Conservation (phyloP, 2,329 filamentous ascomycete genomes). For the Xylariaceae sp. region DNA sequence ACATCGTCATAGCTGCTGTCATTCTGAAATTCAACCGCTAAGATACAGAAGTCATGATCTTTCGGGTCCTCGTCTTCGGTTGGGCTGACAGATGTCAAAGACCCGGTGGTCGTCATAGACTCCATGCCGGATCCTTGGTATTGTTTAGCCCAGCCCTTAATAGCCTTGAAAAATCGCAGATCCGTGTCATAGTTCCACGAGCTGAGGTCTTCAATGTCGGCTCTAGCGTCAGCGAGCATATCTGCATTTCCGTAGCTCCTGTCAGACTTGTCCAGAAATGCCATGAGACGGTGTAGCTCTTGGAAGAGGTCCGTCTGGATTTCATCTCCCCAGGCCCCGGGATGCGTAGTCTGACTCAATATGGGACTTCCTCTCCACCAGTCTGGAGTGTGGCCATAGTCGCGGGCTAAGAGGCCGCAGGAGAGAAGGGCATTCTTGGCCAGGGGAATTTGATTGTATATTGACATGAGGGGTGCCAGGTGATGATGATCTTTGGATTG, state of each 20-base stretch:
- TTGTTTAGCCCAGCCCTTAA: conserved; percentile 11
- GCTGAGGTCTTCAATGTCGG: conserved; percentile 28
- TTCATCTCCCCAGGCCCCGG: conserved; percentile 34
- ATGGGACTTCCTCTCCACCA: conserved; percentile 62
- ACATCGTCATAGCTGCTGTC: conserved; percentile 36
- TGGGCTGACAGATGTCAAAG: conserved; percentile 20
- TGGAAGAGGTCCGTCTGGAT: conserved; percentile 40
- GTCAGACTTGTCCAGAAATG: conserved; percentile 58
- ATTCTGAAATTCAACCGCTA: conserved; percentile 39
- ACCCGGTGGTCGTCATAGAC: conserved; percentile 22
- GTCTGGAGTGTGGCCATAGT: conserved; percentile 52
- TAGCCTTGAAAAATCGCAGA: conserved; percentile 35
- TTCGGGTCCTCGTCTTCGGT: conserved; percentile 23
- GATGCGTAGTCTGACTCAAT: conserved; percentile 17
- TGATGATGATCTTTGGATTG: conserved; percentile 40
- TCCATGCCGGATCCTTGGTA: conserved; percentile 19
- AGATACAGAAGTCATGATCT: conserved; percentile 28
- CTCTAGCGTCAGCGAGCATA: conserved; percentile 37
- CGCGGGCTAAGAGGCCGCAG: conserved; percentile 36
- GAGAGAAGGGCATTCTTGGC: conserved; percentile 52
- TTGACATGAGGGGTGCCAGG: conserved; percentile 50
- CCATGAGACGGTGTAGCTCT: conserved; percentile 60
- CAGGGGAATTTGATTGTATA: conserved; percentile 57
- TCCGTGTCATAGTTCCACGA: conserved; percentile 44
- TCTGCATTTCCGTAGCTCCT: conserved; percentile 56